Base-by-base conservation (phyloP, 352 stramenopile species). In the Globisporangium mamillatum region DNA sequence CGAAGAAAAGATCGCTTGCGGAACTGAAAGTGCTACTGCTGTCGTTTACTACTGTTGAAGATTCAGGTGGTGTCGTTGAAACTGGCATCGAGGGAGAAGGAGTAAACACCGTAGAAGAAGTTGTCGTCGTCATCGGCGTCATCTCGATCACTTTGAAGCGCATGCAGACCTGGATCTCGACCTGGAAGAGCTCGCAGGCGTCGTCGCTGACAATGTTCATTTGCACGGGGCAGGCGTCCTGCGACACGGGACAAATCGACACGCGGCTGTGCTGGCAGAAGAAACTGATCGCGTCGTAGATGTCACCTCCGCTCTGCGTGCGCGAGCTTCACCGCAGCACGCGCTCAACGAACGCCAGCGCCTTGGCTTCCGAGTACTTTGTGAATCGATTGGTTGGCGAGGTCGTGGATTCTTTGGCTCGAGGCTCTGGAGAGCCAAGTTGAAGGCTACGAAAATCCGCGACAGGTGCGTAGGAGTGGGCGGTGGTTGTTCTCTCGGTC, bases 251-350 rank as follows among this genome's bases (percentile, higher is more conserved):
- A 29, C 86, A 92, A 55, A 92, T 86, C 25, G 81, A 83, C 5
- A 92, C 63, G 22, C 80, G 75, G 1, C 76, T 66, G 41, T 92
- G 81, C 54, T 83, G 75, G 54, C 84, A 91, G 63, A 92, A 80
- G 58, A 90, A 88, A 48, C 79, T 86, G 71, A 92, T 91, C 48
- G 84, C 78, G 61, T 94, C 84, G 72, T 92, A 94, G 66, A 94
- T 92, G 63, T 94, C 86, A 3, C 86, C 84, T 14, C 86, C 84
- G 27, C 79, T 94, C 73, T 92, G 82, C 32, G 86, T 94, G 55
- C 86, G 75, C 20, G 82, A 86, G 55, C 82, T 91, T 18, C 82
- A 82, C 48, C 86, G 75, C 32, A 94, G 68, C 3, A 91, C 82
- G 20, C 84, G 82, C 63, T 94, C 82, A 22, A 91, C 81, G 66